These are phyloP conservation scores for Kodamaea leandrae DNA, from an alignment of 805 yeast species.

Conservation along the genomic window DNA sequence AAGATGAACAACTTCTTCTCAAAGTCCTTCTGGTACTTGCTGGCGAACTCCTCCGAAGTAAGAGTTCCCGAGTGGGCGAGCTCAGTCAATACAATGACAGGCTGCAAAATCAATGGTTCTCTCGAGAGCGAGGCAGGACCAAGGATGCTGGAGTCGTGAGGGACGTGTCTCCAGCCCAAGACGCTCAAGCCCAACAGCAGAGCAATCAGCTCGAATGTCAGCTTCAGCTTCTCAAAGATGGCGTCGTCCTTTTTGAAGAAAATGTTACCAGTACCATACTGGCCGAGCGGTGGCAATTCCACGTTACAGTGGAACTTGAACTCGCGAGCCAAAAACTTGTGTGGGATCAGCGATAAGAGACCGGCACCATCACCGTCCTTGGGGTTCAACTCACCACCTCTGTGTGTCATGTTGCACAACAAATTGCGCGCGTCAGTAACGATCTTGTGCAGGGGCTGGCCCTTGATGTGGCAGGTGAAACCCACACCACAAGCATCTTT, in stretches of 20 bases:
- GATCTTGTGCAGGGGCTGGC: constrained; percentile 82
- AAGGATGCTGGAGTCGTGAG: constrained; percentile 87
- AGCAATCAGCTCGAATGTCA: constrained; percentile 82
- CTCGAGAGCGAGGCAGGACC: constrained; percentile 94
- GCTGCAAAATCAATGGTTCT: constrained; percentile 90
- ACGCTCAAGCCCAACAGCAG: constrained; percentile 71
- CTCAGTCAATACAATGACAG: constrained; percentile 70
- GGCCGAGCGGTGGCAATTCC: constrained; percentile 72
- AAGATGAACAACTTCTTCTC: constrained; percentile 82
- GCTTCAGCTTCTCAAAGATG: constrained; percentile 66
- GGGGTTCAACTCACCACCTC: constrained; percentile 98
- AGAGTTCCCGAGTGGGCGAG: constrained; percentile 25
- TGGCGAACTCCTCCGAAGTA: constrained; percentile 52
- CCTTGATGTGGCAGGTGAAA: constrained; percentile 92
- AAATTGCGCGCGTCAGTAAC: constrained; percentile 85
- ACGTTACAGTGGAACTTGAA: constrained; percentile 68
- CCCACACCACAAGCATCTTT: constrained; percentile 99
- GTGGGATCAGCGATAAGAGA: constrained; percentile 89
- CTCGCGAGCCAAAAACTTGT: constrained; percentile 80
- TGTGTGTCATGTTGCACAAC: constrained; percentile 96
- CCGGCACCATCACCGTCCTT: constrained; percentile 99
- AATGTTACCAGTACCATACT: constrained; percentile 92
- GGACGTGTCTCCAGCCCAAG: constrained; percentile 93
- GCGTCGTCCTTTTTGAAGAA: constrained; percentile 85
- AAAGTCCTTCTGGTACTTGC: constrained; percentile 59